These are phyloP conservation scores for Paspalum vaginatum DNA, from an alignment of 176 grass and related monocot genomes.

Conservation along the genomic window DNA sequence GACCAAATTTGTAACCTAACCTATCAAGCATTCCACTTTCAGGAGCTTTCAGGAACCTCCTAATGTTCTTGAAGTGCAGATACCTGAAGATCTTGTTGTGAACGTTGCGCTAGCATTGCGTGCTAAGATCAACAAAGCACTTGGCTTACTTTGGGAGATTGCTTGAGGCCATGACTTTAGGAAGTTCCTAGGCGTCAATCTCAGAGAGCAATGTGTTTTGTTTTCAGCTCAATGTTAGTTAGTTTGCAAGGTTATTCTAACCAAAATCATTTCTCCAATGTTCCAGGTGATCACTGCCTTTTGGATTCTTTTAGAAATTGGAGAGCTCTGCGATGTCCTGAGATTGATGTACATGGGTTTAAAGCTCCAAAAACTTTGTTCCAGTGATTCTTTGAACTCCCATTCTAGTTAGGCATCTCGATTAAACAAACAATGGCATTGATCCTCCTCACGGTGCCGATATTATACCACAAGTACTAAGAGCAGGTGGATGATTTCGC, in stretches of 20 bases:
- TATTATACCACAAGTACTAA: constrained; percentile 79
- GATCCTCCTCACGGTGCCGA: constrained; percentile 70
- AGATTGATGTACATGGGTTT: constrained; percentile 58
- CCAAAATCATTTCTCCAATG: not conserved
- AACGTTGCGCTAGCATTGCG: constrained; percentile 49
- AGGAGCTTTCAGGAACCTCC: constrained; percentile 62
- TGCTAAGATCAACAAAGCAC: constrained; percentile 62
- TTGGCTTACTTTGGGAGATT: constrained; percentile 56
- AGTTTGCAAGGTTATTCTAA: not conserved
- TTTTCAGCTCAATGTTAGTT: not conserved
- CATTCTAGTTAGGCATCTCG: not conserved
- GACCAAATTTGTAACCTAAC: constrained; percentile 1
- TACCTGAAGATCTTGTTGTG: constrained; percentile 72
- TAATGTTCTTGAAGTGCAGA: constrained; percentile 67
- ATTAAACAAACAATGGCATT: constrained; percentile 42
- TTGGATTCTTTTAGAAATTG: constrained; percentile 76
- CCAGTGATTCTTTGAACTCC: not conserved
- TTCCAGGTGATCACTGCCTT: constrained; percentile 71
- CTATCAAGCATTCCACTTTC: constrained; percentile 26
- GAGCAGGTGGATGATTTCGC: constrained; percentile 71
- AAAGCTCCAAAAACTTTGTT: not conserved
- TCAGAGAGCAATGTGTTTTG: not conserved
- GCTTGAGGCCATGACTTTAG: constrained; percentile 62
- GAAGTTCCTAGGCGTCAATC: constrained; percentile 67
- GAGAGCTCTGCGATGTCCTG: constrained; percentile 63